A percentile compares a stretch with the other conserved stretches of the same genome.
These are phyloP conservation scores for Geoglossum glabrum DNA, from an alignment of 495 filamentous ascomycete species.

Conservation along the genomic window DNA sequence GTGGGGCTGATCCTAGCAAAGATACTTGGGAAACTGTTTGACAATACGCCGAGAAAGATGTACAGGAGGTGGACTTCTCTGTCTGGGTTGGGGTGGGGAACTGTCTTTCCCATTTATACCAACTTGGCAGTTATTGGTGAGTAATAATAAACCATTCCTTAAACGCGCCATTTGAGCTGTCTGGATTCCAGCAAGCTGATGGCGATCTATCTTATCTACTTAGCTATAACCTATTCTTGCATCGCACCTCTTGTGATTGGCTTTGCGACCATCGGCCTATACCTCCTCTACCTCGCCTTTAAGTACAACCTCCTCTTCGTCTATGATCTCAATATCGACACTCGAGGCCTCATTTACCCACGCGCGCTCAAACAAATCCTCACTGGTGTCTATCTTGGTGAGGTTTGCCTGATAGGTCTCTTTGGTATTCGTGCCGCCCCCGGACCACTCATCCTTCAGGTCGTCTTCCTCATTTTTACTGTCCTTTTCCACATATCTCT, in stretches of 20 bases:
- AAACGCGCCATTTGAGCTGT: neutral
- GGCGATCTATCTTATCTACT: neutral
- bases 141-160: conserved; percentile 4
- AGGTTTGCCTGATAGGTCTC: conserved; percentile 76
- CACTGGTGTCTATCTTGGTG: conserved; percentile 66
- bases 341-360: conserved; percentile 73
- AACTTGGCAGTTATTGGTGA: conserved; percentile 58
- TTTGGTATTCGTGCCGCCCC: conserved; percentile 52
- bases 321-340: conserved; percentile 67
- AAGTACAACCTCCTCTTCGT: conserved; percentile 92
- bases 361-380: conserved; percentile 83
- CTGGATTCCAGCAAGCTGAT: neutral
- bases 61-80: conserved; percentile 48
- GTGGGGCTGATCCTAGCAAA: conserved; percentile 58
- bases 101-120: conserved; percentile 68
- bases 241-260: conserved; percentile 82
- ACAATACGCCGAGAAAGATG: conserved; percentile 55
- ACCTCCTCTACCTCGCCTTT: conserved; percentile 81
- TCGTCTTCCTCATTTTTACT: conserved; percentile 61
- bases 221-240: conserved; percentile 67
- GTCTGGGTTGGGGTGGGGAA: conserved; percentile 61
- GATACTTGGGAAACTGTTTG: conserved; percentile 52
- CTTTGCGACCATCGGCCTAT: conserved; percentile 68
- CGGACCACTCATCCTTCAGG: conserved; percentile 69
- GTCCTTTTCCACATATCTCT: conserved; percentile 68